These are phyloP conservation scores for Cyphellophora attinorum DNA, from an alignment of 2,329 filamentous ascomycete species.

Conservation along the genomic window DNA sequence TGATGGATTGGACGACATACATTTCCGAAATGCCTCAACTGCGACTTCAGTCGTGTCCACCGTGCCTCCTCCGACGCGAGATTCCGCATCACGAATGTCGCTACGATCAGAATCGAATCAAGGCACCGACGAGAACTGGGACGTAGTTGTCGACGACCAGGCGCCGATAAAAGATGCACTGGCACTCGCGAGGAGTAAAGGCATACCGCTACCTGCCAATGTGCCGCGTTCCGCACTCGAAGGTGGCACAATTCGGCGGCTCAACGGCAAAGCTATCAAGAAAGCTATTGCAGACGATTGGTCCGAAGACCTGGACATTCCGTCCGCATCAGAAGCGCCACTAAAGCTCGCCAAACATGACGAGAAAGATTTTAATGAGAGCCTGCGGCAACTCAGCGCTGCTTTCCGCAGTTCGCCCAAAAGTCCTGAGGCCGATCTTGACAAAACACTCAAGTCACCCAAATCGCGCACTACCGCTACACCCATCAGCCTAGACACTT, in stretches of 20 bases:
- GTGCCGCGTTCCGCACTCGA: conserved; percentile 81
- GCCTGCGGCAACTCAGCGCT: conserved; percentile 56
- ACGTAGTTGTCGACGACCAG: conserved; percentile 80
- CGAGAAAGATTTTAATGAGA: conserved; percentile 55
- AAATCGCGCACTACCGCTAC: conserved; percentile 40
- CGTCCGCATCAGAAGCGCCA: conserved; percentile 44
- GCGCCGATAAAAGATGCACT: conserved; percentile 77
- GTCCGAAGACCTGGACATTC: conserved; percentile 67
- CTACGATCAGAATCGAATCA: conserved; percentile 70
- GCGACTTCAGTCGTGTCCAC: conserved; percentile 35
- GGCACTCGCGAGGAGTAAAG: conserved; percentile 73
- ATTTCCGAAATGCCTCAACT: conserved; percentile 34
- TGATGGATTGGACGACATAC: conserved; percentile 35
- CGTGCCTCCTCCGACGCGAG: conserved; percentile 41
- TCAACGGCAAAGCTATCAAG: conserved; percentile 65
- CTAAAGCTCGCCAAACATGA: conserved; percentile 58
- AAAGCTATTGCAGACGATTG: conserved; percentile 71
- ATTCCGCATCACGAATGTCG: conserved; percentile 71
- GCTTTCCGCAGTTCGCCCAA: conserved; percentile 26
- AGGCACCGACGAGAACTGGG: conserved; percentile 75
- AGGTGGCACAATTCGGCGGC: conserved; percentile 84
- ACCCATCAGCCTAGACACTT: conserved; percentile 50
- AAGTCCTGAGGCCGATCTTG: conserved; percentile 21
- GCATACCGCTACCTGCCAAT: conserved; percentile 81
- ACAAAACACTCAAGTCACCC: conserved; percentile 31